phyloP scores from a whole-genome alignment of 495 filamentous ascomycete genomes.

The Aspergillus haitiensis region DNA sequence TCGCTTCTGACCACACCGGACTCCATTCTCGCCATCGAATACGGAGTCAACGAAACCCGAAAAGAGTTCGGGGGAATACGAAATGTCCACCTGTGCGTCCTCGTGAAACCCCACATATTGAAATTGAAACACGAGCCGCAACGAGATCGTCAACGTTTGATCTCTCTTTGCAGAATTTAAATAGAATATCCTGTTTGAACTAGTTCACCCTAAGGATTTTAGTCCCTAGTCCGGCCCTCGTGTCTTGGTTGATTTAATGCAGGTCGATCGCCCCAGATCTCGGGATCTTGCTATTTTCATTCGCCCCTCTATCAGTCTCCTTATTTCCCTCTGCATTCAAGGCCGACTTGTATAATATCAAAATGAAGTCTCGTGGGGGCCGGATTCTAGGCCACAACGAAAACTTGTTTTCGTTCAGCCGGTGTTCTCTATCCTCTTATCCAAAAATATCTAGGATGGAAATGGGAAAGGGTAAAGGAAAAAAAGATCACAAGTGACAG shows the following conservation, averaged over 20 bases:
- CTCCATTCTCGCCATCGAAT: too few species aligned
- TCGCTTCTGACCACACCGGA: too few species aligned
- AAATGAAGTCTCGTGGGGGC: slow-evolving; percentile 15
- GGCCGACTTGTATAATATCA: slow-evolving; percentile 6
- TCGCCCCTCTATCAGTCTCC: slow-evolving; percentile 4
- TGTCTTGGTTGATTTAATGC: slow-evolving; percentile 7
- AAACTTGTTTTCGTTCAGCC: neutral
- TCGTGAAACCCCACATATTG: slow-evolving; percentile 17
- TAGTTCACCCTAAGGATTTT: slow-evolving; percentile 11
- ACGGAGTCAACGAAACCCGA: neutral
- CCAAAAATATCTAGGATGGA: slow-evolving; percentile 13
- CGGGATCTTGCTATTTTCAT: neutral
- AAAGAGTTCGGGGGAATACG: slow-evolving; percentile 12
- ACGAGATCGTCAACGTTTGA: slow-evolving; percentile 7
- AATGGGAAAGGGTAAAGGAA: neutral
- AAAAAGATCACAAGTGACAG: neutral
- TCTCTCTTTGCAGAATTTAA: slow-evolving; percentile 14
- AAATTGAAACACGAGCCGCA: slow-evolving; percentile 17
- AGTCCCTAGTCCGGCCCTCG: slow-evolving; percentile 2
- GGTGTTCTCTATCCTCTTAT: neutral
- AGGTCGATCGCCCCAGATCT: slow-evolving; percentile 10
- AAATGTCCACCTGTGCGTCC: neutral
- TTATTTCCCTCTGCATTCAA: slow-evolving; percentile 4
- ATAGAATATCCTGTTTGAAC: slow-evolving; percentile 13
- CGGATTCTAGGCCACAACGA: neutral